Percentiles rank a stretch among this genome's conserved stretches.
Conservation (phyloP, 768 basidiomycete genomes). For the Amanita exitialis region DNA sequence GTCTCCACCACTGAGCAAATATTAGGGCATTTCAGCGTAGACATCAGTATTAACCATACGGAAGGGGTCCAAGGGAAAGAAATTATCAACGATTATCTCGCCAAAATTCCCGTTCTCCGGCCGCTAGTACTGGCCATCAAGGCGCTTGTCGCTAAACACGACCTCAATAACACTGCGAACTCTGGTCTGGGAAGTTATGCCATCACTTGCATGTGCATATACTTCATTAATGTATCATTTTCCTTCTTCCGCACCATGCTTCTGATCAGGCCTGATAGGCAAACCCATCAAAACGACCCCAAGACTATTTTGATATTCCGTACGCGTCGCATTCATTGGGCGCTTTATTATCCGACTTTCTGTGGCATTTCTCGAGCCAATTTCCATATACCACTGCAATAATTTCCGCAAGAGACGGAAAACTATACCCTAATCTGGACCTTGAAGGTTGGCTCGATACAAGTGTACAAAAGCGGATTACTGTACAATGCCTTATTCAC, state of each 20-base stretch:
- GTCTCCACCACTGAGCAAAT: neutral
- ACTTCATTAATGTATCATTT: conserved; percentile 52
- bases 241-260: neutral
- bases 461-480: conserved; percentile 18
- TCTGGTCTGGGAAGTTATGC: conserved; percentile 62
- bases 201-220: conserved; percentile 51
- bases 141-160: conserved; percentile 43
- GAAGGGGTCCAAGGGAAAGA: conserved; percentile 44
- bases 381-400: conserved; percentile 30
- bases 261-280: conserved; percentile 23
- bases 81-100: conserved; percentile 39
- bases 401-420: conserved; percentile 27
- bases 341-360: conserved; percentile 49
- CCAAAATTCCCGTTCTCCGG: conserved; percentile 44
- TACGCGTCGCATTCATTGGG: conserved; percentile 44
- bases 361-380: conserved; percentile 49
- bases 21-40: conserved; percentile 49
- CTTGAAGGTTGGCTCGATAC: conserved; percentile 20
- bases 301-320: conserved; percentile 33
- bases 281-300: conserved; percentile 48
- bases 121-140: conserved; percentile 57
- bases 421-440: conserved; percentile 23
- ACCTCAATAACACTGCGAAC: conserved; percentile 52
- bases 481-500: conserved; percentile 32
- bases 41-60: conserved; percentile 56